Base-by-base conservation (phyloP, 345 rosid genomes). In the Camelina laxa region DNA sequence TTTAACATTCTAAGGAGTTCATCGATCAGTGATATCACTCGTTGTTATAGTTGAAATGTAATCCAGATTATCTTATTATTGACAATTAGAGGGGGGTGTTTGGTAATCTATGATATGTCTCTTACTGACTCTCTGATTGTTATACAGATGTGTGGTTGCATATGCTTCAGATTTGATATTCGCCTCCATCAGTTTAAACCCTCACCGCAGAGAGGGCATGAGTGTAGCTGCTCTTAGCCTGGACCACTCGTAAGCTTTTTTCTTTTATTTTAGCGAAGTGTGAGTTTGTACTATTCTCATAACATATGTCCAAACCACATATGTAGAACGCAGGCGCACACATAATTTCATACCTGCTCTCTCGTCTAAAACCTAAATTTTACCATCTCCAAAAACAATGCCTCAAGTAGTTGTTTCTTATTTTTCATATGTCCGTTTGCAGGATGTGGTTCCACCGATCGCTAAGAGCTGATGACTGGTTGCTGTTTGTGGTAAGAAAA, bases 381-480 rank as follows among this genome's bases (percentile, higher is more conserved):
- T 35, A 35, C 24, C 3, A 22, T 3, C 13, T 39, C 16, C 15
- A 2, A 39, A 38, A 63, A 10, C 2, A 63, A 30, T 27, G 21
- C 17, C 2, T 5, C 33, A 38, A 31, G 56, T 31, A 59, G 54
- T 27, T 33, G 31, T 35, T 35, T 66, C 35, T 56, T 33, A 58
- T 5, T 63, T 60, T 51, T 12, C 60, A 24, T 16, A 17, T 54
- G 17, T 30, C 20, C 50, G 9, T 31, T 61, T 62, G 60, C 82
- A 94, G 97, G 87, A 85, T 95, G 85, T 92, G 97, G 96, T 94
- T 90, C 81, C 98, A 94, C 81, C 82, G 88, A 67, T 73, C 85
- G 15, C 22, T 88, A 31, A 89, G 89, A 82, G 97, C 97, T 24
- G 97, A 92, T 76, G 99, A 95, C 64, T 95, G 99, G 99, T 65